Evolutionary conservation across 768 basidiomycete species (phyloP), one percentile per base, ranked within the genome.

Genomic region (Psilocybe cyanescens): DNA sequence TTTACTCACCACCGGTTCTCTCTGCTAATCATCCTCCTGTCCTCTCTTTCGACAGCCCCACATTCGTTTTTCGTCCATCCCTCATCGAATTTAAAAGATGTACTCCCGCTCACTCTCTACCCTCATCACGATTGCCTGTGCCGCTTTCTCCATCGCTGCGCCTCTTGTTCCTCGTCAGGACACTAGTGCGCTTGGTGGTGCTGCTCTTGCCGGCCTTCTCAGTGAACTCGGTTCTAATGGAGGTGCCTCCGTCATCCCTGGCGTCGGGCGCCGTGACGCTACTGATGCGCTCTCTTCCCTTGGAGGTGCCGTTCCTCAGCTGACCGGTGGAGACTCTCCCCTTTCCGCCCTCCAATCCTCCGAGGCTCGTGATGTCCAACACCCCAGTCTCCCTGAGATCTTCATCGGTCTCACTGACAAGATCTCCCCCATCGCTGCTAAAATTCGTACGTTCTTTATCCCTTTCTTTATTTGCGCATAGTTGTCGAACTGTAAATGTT

Each of bases 51-150:
- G 55, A 55, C 57, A 62, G 33, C 65, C 60, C 28, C 64, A 62
- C 64, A 58, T 66, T 66, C 59, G 41, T 63, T 60, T 62, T 35
- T 2, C 48, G 31, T 31, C 46, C 24, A 16, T 28, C 30, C 30
- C 30, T 24, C 31, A 16, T 17, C 30, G 9, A 29, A 17, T 46
- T 24, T 47, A 67, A 50, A 66, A 6, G 33, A 74, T 74, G 72
- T 66, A 59, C 55, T 68, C 71, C 66, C 62, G 57, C 47, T 49
- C 65, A 19, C 55, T 72, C 57, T 47, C 72, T 51, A 39, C 67
- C 62, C 24, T 72, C 60, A 54, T 67, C 55, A 63, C 69, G 51
- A 6, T 70, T 16, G 68, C 68, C 37, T 67, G 60, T 56, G 68
- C 71, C 16, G 57, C 60, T 6, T 49, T 67, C 63, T 57, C 60